Evolutionary conservation across 2,329 filamentous ascomycete genomes (phyloP), one percentile per base, ranked within the genome.

Genomic region (Neurospora sp.): DNA sequence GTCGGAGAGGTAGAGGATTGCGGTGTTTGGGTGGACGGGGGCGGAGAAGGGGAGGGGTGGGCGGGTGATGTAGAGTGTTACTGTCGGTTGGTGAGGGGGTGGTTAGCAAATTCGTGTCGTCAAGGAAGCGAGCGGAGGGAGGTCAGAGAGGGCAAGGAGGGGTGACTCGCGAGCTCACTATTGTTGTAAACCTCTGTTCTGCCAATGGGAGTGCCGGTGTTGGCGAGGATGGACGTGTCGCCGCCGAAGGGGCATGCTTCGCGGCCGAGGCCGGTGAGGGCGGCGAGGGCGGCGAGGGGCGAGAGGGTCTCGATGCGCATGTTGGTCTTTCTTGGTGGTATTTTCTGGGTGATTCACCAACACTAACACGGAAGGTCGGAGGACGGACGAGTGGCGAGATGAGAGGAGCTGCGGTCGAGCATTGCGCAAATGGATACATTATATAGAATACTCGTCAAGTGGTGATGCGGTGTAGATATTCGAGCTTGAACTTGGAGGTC

Each of bases 1-100:
- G 66, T 78, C 77, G 23, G 75, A 76, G 9, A 78, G 73, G 67
- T 75, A 76, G 8, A 78, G 66, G 13, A 78, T 72, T 0, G 74
- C 76, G 10, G 66, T 68, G 17, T 70, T 69, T 9, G 67, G 19
- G 23, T 71, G 52, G 15, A 70, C 69, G 39, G 71, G 69, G 19
- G 70, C n/a, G 39, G 70, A 70, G 13, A 42, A 17, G 15, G 66
- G 68, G 1, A 23, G 3, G 38, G 70, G 39, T 3, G 76, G 76
- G 52, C 71, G 68, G 28, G 75, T 42, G 40, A 77, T 73, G 73
- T 78, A 77, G 17, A 77, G 36, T 11, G 71, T 75, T 67, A 76
- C 75, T 75, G 39, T 17, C 1, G 19, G 2, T 28, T 28, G 11
- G 46, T 3, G n/a, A 58, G 3, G 7, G 7, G 23, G 13, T 17